phyloP scores from a whole-genome alignment of 345 rosid genomes.

The Dipteronia dyeriana region DNA sequence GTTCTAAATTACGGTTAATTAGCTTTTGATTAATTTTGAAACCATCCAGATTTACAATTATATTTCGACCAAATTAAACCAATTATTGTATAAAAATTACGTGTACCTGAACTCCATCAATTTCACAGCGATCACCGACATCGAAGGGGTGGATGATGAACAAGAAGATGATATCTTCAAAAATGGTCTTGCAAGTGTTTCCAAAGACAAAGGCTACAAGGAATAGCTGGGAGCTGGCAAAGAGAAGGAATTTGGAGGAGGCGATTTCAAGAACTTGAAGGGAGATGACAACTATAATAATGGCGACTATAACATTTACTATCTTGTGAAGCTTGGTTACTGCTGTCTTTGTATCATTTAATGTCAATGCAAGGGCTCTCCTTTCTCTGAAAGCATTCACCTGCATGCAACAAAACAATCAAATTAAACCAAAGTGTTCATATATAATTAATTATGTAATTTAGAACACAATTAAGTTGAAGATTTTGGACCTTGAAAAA shows the following conservation, averaged over 20 bases:
- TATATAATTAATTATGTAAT: too few species aligned
- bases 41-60: too few species aligned
- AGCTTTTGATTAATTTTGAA: too few species aligned
- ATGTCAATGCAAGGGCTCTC: conserved; percentile 88
- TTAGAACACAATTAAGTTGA: too few species aligned
- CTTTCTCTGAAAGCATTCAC: conserved; percentile 89
- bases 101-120: conserved; percentile 68
- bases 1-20: too few species aligned
- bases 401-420: conserved; percentile 29
- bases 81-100: too few species aligned
- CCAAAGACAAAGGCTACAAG: conserved; percentile 88
- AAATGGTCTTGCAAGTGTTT: conserved; percentile 82
- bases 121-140: conserved; percentile 92
- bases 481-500: neutral
- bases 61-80: neutral
- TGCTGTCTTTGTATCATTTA: conserved; percentile 92
- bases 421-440: conserved; percentile 1
- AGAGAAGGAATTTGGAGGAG: conserved; percentile 56
- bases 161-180: conserved; percentile 86
- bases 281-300: conserved; percentile 57
- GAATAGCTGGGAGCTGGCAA: conserved; percentile 76
- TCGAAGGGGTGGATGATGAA: conserved; percentile 93
- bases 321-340: conserved; percentile 83
- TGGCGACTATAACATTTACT: conserved; percentile 53
- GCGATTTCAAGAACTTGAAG: conserved; percentile 77